Conservation (phyloP, 116 monocot genomes). For the Cymodocea nodosa region DNA sequence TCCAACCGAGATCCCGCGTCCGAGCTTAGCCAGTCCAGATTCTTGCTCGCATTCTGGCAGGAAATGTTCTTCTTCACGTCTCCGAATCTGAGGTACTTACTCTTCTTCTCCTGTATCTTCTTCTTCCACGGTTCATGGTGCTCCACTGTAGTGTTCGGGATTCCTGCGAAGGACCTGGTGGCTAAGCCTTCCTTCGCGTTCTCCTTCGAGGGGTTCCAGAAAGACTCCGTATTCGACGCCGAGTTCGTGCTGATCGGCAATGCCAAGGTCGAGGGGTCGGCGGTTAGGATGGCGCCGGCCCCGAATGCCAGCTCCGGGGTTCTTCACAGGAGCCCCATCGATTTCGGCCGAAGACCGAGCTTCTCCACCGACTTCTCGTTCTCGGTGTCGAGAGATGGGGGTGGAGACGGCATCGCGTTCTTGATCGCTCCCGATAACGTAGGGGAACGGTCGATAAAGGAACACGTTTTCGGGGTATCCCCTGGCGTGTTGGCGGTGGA, state of each 20-base stretch:
- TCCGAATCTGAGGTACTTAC: not conserved
- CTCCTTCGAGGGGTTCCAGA: constrained; percentile 39
- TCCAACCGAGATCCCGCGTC: too few species aligned
- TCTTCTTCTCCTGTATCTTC: constrained; percentile 10
- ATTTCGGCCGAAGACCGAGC: constrained; percentile 40
- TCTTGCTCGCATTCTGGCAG: not conserved
- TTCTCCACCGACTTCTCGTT: constrained; percentile 68
- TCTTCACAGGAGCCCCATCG: constrained; percentile 28
- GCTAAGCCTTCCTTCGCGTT: constrained; percentile 32
- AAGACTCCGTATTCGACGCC: constrained; percentile 15
- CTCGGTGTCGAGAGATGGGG: constrained; percentile 16
- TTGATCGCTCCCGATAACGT: constrained; percentile 25
- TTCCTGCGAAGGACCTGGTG: not conserved
- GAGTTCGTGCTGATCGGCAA: constrained; percentile 38
- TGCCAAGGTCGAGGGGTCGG: constrained; percentile 22
- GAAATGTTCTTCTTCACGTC: not conserved
- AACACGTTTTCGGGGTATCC: constrained; percentile 2
- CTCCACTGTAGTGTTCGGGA: not conserved
- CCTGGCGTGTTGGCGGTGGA: constrained; percentile 27
- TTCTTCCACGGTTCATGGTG: constrained; percentile 1
- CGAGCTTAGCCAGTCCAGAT: not conserved
- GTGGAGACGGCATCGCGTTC: constrained; percentile 31
- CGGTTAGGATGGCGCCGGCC: constrained; percentile 17
- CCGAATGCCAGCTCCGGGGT: constrained; percentile 14
- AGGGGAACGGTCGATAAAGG: not conserved